Evolutionary conservation across 2,329 filamentous ascomycete genomes (phyloP), one percentile per base, ranked within the genome.

Genomic region (Rhynchosporium agropyri): DNA sequence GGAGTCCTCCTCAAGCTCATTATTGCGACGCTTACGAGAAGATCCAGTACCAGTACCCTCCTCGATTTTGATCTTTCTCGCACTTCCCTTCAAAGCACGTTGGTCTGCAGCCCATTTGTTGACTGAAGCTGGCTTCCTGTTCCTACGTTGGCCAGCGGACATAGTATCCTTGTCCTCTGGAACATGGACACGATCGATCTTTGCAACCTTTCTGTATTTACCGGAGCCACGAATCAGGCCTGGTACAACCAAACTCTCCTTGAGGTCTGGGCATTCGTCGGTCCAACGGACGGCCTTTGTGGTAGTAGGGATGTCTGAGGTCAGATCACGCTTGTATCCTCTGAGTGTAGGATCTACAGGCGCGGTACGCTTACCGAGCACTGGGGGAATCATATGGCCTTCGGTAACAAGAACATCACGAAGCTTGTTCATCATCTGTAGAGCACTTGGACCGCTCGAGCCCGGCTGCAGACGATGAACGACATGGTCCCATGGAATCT

Each of bases 301-400:
- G 1, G 57, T 51, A 4, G 45, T 60, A 7, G 65, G 58, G 12
- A 58, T 56, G 0, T 64, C 51, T 1, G 43, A 40, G n/a, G 58
- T 28, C 43, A 64, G 29, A 31, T 73, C 70, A 4, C 72, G 68
- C 12, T 69, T 57, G 40, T 69, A 70, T 1, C 71, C 72, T 5
- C 72, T 67, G 51, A 73, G 58, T 0, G 49, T 61, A 2, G 59
- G 33, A 55, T 69, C 60, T 10, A 59, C 20, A 1, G 29, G 10
- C 4, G 43, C 28, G 4, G 58, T 57, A 4, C 58, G 61, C 57
- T 70, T 73, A 8, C 67, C 67, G 7, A 71, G 46, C 1, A 62
- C 45, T 3, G 72, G 72, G n/a, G 72, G 72, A 26, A 73, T 70
- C 56, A 74, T 54, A 40, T 73, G 72, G 3, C 72, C 72, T 63